phyloP scores from a whole-genome alignment of 2,329 filamentous ascomycete species.

The Bretziella fagacearum region DNA sequence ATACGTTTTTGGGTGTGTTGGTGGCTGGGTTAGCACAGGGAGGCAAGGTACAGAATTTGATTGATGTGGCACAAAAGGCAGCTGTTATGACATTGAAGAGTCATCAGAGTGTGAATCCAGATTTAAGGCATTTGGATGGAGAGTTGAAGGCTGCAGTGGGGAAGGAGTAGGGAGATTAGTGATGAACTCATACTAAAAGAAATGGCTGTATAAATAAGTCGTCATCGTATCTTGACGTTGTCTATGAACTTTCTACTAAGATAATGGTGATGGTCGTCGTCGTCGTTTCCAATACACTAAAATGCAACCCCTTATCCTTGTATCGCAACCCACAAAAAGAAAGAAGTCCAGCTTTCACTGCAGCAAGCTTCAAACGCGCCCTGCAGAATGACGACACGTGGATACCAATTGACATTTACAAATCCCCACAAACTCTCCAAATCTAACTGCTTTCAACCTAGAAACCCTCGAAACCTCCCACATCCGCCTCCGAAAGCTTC shows the following conservation, averaged over 20 bases:
- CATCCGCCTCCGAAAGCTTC: neutral
- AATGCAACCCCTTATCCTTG: neutral
- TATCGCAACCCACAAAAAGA: neutral
- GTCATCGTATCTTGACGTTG: neutral
- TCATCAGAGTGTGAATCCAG: conserved; percentile 50
- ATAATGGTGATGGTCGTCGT: no score
- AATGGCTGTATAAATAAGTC: neutral
- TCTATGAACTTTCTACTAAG: neutral
- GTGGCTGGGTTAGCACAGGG: conserved; percentile 58
- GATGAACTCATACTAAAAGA: neutral
- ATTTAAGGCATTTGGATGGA: conserved; percentile 30
- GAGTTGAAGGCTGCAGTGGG: conserved; percentile 21
- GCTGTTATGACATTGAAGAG: conserved; percentile 66
- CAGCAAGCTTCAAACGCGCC: neutral
- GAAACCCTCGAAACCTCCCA: no score
- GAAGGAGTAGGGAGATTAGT: neutral
- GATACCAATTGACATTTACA: neutral
- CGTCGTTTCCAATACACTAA: neutral
- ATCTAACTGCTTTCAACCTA: no score
- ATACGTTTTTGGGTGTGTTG: conserved; percentile 77
- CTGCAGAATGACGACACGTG: neutral
- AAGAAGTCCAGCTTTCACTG: neutral
- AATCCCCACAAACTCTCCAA: neutral
- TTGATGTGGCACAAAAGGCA: conserved; percentile 68
- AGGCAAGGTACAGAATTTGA: conserved; percentile 38